Evolutionary conservation across 2,329 filamentous ascomycete genomes (phyloP).

Genomic region (Microcyclosporella mali): DNA sequence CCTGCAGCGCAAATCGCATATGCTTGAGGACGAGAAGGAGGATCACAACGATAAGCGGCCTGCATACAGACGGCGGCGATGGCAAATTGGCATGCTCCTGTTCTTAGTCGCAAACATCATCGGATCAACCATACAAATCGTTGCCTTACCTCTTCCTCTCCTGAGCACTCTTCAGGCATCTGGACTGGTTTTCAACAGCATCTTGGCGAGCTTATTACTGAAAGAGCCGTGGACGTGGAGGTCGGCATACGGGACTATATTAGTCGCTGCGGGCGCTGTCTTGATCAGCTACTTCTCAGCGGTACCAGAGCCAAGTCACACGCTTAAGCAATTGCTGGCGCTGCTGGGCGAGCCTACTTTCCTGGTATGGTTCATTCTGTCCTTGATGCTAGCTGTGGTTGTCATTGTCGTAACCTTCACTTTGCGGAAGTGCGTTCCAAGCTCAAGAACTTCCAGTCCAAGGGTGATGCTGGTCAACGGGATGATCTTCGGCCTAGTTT

Average conservation of each 20-base stretch:
- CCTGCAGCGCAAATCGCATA: constrained; percentile 93
- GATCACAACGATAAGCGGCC: constrained; percentile 71
- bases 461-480: constrained; percentile 63
- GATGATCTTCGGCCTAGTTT: constrained; percentile 77
- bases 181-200: constrained; percentile 95
- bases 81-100: constrained; percentile 95
- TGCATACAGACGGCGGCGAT: constrained; percentile 81
- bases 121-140: constrained; percentile 95
- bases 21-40: constrained; percentile 92
- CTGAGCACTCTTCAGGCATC: constrained; percentile 93
- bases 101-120: constrained; percentile 92
- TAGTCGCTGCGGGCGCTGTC: constrained; percentile 82
- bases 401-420: constrained; percentile 57
- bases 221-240: constrained; percentile 90
- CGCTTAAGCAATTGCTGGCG: constrained; percentile 69
- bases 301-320: constrained; percentile 87
- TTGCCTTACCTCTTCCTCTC: constrained; percentile 86
- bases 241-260: constrained; percentile 81
- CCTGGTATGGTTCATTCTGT: constrained; percentile 81
- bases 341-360: constrained; percentile 71
- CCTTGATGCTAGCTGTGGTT: constrained; percentile 65
- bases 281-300: constrained; percentile 92
- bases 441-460: constrained; percentile 28
- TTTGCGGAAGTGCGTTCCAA: constrained; percentile 27
- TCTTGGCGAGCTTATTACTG: constrained; percentile 88